Conservation (phyloP, 169 alveolate genomes). For the Cryptosporidium andersoni region DNA sequence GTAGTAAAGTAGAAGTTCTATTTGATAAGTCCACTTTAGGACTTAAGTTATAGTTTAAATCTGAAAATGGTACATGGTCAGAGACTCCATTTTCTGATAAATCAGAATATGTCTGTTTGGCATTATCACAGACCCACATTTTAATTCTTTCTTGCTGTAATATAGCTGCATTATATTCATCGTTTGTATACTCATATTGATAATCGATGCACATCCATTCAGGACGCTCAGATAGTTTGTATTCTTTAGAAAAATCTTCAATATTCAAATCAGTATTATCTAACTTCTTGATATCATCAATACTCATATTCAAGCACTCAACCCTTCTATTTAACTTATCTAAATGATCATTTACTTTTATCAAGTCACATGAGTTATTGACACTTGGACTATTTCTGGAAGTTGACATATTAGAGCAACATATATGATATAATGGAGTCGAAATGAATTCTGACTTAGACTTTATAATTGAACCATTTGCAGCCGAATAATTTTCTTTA, state of each 20-base stretch:
- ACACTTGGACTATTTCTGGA: conserved; percentile 9
- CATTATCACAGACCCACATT: conserved; percentile 69
- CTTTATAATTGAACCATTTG: background rate
- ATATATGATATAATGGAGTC: background rate
- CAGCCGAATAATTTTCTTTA: background rate
- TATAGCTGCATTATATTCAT: conserved; percentile 52
- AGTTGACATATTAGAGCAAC: conserved; percentile 18
- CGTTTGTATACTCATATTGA: background rate
- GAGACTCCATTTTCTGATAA: conserved; percentile 29
- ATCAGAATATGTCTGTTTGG: conserved; percentile 30
- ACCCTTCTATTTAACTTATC: conserved; percentile 49
- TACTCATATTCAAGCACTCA: conserved; percentile 45
- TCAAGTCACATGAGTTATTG: background rate
- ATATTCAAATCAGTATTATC: conserved; percentile 15
- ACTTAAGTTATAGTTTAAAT: conserved; percentile 29
- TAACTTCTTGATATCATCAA: conserved; percentile 45
- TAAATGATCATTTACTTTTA: conserved; percentile 13
- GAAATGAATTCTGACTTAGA: background rate
- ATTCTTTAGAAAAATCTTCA: background rate
- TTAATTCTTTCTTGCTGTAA: conserved; percentile 58
- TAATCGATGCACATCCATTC: background rate
- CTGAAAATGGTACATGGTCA: conserved; percentile 67
- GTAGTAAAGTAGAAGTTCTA: background rate
- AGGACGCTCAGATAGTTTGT: background rate
- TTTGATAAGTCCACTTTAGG: background rate